Conservation (phyloP, 2,329 filamentous ascomycete genomes). For the Hypomyces perniciosus region DNA sequence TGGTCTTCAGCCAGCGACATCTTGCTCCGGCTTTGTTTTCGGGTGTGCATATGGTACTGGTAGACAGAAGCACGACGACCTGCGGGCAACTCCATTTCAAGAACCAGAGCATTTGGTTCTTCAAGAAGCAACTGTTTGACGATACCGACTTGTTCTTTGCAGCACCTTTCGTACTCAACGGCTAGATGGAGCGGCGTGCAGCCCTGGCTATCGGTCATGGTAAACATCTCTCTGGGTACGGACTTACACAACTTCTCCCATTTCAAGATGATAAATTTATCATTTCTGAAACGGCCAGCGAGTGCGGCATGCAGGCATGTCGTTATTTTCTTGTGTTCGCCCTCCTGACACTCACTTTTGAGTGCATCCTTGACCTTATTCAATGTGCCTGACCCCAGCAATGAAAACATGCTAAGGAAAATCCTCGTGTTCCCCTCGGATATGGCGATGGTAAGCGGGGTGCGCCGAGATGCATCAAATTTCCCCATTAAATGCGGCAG, state of each 20-base stretch:
- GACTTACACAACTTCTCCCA: not conserved
- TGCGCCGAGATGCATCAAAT: not conserved
- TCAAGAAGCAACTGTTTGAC: not conserved
- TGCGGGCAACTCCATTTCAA: not conserved
- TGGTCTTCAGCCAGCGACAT: not conserved
- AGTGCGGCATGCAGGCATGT: slow-evolving; percentile 3
- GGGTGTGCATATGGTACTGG: slow-evolving; percentile 4
- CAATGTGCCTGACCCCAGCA: not conserved
- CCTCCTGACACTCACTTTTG: not conserved
- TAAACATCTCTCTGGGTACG: not conserved
- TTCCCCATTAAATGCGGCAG: not conserved
- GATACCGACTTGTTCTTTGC: not conserved
- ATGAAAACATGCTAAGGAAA: not conserved
- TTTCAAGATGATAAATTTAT: not conserved
- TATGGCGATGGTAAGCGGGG: not conserved
- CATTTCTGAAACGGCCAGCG: not conserved
- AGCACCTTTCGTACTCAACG: slow-evolving; percentile 3
- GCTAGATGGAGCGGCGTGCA: slow-evolving; percentile 1
- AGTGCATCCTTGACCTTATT: not conserved
- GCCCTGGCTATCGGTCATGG: not conserved
- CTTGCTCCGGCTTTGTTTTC: too few species aligned
- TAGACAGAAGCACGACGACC: not conserved
- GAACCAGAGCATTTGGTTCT: not conserved
- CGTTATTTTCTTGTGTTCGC: not conserved
- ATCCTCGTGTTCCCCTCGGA: not conserved